These are phyloP conservation scores for Scenedesmus sp. DNA, from an alignment of 163 green algal genomes.

Conservation along the genomic window DNA sequence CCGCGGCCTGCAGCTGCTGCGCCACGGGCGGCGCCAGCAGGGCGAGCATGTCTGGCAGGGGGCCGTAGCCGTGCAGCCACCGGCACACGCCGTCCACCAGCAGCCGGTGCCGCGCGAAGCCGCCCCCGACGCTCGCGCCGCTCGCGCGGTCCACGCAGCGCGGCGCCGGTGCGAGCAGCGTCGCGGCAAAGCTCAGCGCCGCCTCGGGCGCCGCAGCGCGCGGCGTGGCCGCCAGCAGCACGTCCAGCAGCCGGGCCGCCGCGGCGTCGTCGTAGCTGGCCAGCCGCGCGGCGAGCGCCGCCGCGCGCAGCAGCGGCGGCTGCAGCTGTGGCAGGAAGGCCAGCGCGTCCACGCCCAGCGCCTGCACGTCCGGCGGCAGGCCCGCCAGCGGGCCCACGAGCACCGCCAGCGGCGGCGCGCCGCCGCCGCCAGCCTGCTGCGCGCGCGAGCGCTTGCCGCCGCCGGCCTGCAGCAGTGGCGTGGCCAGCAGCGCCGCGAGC, in stretches of 20 bases:
- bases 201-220: slow-evolving; percentile 5
- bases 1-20: slow-evolving; percentile 17
- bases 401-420: slow-evolving; percentile 11
- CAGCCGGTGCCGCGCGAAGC: slow-evolving; percentile 17
- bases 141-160: neutral
- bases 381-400: slow-evolving; percentile 20
- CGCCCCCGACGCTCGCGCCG: neutral
- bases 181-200: slow-evolving; percentile 12
- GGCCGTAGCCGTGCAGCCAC: slow-evolving; percentile 29
- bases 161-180: slow-evolving; percentile 13
- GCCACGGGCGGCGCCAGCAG: slow-evolving; percentile 3
- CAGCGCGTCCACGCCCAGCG: neutral
- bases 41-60: neutral
- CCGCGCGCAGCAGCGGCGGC: slow-evolving; percentile 21
- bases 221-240: slow-evolving; percentile 27
- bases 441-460: no score
- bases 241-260: slow-evolving; percentile 19
- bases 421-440: slow-evolving; percentile 34
- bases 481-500: slow-evolving; percentile 28
- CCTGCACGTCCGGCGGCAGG: neutral
- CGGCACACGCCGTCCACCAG: slow-evolving; percentile 1
- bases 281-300: neutral
- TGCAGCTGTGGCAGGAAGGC: slow-evolving; percentile 7
- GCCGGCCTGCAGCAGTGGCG: slow-evolving; percentile 1
- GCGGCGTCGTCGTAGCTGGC: neutral